Evolutionary conservation across 2,329 filamentous ascomycete genomes (phyloP).

Genomic region (Cytospora schulzeri): DNA sequence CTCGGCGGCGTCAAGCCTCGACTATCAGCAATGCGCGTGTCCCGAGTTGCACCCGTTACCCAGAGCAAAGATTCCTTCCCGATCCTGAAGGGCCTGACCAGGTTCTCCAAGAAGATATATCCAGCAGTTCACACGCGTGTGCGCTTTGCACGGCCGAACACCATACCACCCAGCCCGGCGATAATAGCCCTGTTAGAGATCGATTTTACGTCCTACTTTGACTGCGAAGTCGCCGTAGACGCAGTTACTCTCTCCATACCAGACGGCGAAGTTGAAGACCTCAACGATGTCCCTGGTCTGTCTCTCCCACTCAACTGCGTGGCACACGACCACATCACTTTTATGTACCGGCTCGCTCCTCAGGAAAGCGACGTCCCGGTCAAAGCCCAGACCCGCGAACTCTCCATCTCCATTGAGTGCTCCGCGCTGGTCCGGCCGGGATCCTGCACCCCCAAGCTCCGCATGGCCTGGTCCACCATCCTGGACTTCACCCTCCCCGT

Average conservation of each 20-base stretch:
- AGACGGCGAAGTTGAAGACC: slow-evolving; percentile 60
- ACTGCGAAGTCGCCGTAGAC: slow-evolving; percentile 65
- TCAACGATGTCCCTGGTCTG: slow-evolving; percentile 54
- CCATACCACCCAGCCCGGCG: slow-evolving; percentile 58
- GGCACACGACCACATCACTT: slow-evolving; percentile 74
- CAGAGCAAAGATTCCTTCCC: slow-evolving; percentile 62
- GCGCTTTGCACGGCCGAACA: slow-evolving; percentile 67
- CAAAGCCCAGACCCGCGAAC: slow-evolving; percentile 52
- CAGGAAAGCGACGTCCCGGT: slow-evolving; percentile 47
- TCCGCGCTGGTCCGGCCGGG: slow-evolving; percentile 57
- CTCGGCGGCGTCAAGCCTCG: slow-evolving; percentile 64
- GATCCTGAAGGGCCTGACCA: slow-evolving; percentile 65
- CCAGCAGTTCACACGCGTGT: slow-evolving; percentile 74
- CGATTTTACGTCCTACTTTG: slow-evolving; percentile 71
- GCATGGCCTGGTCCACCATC: slow-evolving; percentile 68
- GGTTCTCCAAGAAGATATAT: slow-evolving; percentile 63
- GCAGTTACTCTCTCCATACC: slow-evolving; percentile 59
- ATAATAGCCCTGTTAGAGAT: slow-evolving; percentile 73
- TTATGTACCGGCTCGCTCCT: slow-evolving; percentile 69
- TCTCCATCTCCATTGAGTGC: slow-evolving; percentile 64
- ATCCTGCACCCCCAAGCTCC: slow-evolving; percentile 61
- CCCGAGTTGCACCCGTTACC: slow-evolving; percentile 70
- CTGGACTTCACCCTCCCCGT: slow-evolving; percentile 70
- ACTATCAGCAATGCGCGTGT: slow-evolving; percentile 74
- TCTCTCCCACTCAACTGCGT: slow-evolving; percentile 62